Conservation (phyloP, 495 filamentous ascomycete genomes). For the Durotheca rogersii region DNA sequence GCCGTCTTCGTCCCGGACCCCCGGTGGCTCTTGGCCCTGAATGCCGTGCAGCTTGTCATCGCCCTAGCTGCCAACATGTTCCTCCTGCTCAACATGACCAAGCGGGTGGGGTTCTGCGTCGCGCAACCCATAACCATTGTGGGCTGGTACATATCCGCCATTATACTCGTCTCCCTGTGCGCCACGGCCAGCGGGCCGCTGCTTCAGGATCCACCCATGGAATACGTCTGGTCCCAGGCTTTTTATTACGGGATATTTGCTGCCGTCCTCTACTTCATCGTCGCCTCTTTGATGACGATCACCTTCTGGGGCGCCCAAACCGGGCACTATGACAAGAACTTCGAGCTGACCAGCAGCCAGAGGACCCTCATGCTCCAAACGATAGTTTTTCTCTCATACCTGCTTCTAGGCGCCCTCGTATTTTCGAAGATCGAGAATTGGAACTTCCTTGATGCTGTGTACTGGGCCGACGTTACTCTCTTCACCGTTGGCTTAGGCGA, state of each 20-base stretch:
- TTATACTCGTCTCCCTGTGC: constrained; percentile 61
- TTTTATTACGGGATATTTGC: constrained; percentile 83
- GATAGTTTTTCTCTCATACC: constrained; percentile 72
- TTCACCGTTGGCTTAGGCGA: constrained; percentile 84
- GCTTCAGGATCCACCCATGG: constrained; percentile 45
- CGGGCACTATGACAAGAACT: constrained; percentile 67
- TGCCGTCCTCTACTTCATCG: constrained; percentile 72
- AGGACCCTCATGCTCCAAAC: constrained; percentile 88
- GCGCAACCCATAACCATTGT: constrained; percentile 68
- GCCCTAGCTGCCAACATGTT: constrained; percentile 71
- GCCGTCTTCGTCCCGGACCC: constrained; percentile 65
- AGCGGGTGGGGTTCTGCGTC: constrained; percentile 73
- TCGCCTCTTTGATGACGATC: constrained; percentile 66
- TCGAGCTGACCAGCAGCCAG: constrained; percentile 70
- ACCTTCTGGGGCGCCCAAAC: constrained; percentile 66
- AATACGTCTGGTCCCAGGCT: constrained; percentile 65
- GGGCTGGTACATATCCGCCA: constrained; percentile 65
- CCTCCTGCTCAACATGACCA: constrained; percentile 83
- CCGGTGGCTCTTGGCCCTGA: constrained; percentile 69
- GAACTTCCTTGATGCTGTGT: constrained; percentile 76
- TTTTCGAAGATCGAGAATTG: constrained; percentile 75
- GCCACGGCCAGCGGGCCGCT: constrained; percentile 56
- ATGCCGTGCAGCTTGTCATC: constrained; percentile 68
- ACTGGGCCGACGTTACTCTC: constrained; percentile 81
- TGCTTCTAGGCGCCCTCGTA: constrained; percentile 70